Percentiles rank a stretch among this genome's conserved stretches.
Conservation (phyloP, 768 basidiomycete species). For the Rhodotorula paludigena region DNA sequence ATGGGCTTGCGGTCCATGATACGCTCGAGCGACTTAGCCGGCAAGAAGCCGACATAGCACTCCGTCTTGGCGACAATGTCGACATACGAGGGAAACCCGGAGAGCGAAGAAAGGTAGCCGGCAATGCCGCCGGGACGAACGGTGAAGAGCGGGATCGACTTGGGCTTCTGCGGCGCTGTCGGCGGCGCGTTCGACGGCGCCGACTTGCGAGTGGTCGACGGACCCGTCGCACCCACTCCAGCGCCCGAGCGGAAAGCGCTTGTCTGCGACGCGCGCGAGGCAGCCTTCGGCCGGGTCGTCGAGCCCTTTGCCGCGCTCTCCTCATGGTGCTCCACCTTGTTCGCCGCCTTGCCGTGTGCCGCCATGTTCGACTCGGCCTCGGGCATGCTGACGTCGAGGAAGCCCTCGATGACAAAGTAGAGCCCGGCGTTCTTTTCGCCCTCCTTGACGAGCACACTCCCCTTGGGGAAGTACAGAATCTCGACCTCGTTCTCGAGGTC, state of each 20-base stretch:
- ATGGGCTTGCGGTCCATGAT: constrained; percentile 91
- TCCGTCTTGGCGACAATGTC: constrained; percentile 97
- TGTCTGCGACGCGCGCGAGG: not conserved
- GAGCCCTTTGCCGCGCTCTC: not conserved
- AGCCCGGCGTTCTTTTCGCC: constrained; percentile 72
- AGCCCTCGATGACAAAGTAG: constrained; percentile 93
- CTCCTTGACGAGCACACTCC: constrained; percentile 75
- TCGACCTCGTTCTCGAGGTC: constrained; percentile 96
- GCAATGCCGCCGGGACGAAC: constrained; percentile 97
- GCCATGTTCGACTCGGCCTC: constrained; percentile 39
- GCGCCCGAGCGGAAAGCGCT: not conserved
- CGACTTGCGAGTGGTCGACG: not conserved
- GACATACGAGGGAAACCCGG: constrained; percentile 87
- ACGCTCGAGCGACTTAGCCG: constrained; percentile 77
- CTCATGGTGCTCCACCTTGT: no score
- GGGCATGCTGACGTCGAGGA: constrained; percentile 83
- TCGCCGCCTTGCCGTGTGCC: not conserved
- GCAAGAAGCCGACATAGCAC: constrained; percentile 93
- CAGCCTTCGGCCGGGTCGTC: not conserved
- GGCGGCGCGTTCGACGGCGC: not conserved
- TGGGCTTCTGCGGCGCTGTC: constrained; percentile 25
- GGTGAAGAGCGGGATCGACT: constrained; percentile 63
- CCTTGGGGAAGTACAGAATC: constrained; percentile 85
- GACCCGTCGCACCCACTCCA: constrained; percentile 7
- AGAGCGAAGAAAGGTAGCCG: constrained; percentile 88